Conservation (phyloP, 768 basidiomycete genomes). For the Dacryopinax spathularia region DNA sequence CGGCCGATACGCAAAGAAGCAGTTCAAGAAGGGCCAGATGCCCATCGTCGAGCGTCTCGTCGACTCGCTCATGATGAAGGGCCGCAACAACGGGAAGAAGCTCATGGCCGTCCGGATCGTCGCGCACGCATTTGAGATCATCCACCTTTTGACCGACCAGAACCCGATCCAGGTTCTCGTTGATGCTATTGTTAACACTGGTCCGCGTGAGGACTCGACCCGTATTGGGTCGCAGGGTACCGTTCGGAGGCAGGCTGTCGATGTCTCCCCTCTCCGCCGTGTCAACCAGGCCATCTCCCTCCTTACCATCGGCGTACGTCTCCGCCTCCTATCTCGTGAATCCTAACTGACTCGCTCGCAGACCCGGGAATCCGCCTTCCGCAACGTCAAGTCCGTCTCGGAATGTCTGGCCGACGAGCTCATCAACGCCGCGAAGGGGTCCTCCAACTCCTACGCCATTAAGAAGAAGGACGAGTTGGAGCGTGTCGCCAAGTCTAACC, state of each 20-base stretch:
- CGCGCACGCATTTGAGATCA: conserved; percentile 98
- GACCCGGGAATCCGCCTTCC: conserved; percentile 99
- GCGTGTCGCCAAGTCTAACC: conserved; percentile 99
- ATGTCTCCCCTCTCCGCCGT: conserved; percentile 93
- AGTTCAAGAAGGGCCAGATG: conserved; percentile 99
- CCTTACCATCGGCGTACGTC: conserved; percentile 83
- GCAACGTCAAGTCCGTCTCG: conserved; percentile 98
- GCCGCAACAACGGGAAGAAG: conserved; percentile 99
- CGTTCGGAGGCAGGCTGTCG: conserved; percentile 97
- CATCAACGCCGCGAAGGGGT: conserved; percentile 99
- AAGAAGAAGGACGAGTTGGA: conserved; percentile 99
- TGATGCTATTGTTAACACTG: conserved; percentile 98
- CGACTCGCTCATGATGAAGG: conserved; percentile 99
- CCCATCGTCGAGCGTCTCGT: conserved; percentile 99
- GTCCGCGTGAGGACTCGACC: conserved; percentile 98
- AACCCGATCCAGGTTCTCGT: conserved; percentile 99
- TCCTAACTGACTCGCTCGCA: conserved; percentile 22
- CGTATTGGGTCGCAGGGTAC: conserved; percentile 99
- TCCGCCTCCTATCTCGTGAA: not conserved
- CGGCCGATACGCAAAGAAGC: conserved; percentile 98
- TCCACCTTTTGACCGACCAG: conserved; percentile 98
- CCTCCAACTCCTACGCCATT: conserved; percentile 99
- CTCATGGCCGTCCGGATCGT: conserved; percentile 98
- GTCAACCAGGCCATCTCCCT: conserved; percentile 97
- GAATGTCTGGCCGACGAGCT: conserved; percentile 99